Evolutionary conservation across 2,329 filamentous ascomycete genomes (phyloP).

Genomic region (Penicillium psychrosexuale): DNA sequence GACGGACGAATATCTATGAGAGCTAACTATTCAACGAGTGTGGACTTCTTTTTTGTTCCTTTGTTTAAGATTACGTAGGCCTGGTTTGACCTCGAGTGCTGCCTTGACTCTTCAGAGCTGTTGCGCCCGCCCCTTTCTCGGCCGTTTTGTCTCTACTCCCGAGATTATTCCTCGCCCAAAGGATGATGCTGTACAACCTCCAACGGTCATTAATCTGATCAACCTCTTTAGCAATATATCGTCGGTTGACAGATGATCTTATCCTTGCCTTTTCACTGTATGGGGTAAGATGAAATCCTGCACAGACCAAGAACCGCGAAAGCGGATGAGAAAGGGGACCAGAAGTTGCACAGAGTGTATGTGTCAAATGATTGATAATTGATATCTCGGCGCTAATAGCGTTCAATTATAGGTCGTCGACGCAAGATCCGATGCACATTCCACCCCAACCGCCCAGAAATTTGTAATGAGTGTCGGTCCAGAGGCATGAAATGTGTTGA

Average conservation of each 20-base stretch:
- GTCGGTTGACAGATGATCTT: neutral
- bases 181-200: neutral
- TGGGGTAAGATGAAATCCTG: conserved; percentile 17
- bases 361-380: conserved; percentile 1
- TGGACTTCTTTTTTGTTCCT: neutral
- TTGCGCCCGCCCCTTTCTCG: neutral
- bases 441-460: conserved; percentile 28
- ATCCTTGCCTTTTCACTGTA: neutral
- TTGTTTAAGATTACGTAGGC: conserved; percentile 2
- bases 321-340: conserved; percentile 46
- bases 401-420: conserved; percentile 31
- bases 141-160: neutral
- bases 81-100: neutral
- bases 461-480: conserved; percentile 43
- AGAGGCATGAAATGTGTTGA: conserved; percentile 40
- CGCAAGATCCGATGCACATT: conserved; percentile 46
- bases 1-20: conserved; percentile 19
- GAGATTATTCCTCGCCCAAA: neutral
- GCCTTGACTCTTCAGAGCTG: neutral
- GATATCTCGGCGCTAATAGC: neutral
- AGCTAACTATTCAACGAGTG: neutral
- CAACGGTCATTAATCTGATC: neutral
- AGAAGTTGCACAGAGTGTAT: conserved; percentile 44
- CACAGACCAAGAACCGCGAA: conserved; percentile 36
- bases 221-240: neutral